Base-by-base conservation (phyloP, 1,284 basidiomycete genomes). In the Pseudozyma pruni region DNA sequence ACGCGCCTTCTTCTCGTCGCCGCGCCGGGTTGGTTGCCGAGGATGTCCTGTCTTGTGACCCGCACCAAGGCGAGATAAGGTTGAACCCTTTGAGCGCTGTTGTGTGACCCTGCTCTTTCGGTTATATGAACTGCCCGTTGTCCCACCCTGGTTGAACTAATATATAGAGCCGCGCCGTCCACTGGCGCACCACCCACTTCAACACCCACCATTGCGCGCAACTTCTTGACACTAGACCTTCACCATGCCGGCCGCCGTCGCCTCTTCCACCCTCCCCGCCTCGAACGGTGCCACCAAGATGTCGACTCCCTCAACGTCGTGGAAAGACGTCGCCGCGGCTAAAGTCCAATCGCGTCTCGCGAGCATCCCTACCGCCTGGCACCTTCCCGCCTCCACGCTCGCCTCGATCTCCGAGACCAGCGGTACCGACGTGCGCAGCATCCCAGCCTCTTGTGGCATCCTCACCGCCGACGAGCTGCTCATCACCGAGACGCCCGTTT, bases 371-470 rank as follows among this genome's bases (percentile, higher is more conserved):
- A 4, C 66, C 2, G 54, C 45, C 8, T 69, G 66, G 66, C 58
- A 49, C 27, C 59, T 69, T 1, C 40, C 49, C 10, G 23, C 66
- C 13, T 43, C 46, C 17, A 23, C 48, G 17, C 45, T 69, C 17
- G 39, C 37, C 19, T 11, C 27, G 11, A 46, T 52, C 27, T 22
- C 38, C 22, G 40, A 46, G 1, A 56, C 19, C 9, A 69, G 46
- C 40, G 54, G 66, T 16, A 41, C 41, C 14, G 66, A 62, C 40
- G 41, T 69, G 17, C 66, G 59, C 33, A 39, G 51, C 3, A 44
- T 72, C 45, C 70, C 70, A 4, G 38, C 54, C 31, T 51, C 58
- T 1, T 58, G 39, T 32, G 66, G 52, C 14, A 59, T 72, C 38
- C 49, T 72, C 27, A 58, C 64, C 3, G 17, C 34, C 1, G 29